phyloP scores from a whole-genome alignment of 345 rosid genomes.

The Leavenworthia alabamica region DNA sequence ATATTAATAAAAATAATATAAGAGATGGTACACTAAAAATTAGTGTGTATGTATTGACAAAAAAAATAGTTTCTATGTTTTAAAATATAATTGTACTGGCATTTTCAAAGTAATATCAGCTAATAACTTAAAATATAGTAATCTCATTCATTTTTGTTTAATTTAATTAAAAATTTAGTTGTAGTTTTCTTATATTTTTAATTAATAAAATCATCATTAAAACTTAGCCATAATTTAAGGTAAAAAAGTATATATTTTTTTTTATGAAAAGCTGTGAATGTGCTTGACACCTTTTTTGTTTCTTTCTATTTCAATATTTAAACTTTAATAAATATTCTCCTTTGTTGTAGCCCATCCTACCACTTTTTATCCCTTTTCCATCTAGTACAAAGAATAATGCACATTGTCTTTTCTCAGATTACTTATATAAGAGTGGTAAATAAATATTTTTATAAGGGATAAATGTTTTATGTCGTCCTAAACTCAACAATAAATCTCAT shows the following conservation, averaged over 20 bases:
- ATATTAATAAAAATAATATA: too few species aligned
- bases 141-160: not conserved
- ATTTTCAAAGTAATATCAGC: not conserved
- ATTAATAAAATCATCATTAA: not conserved
- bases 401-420: constrained; percentile 11
- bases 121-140: not conserved
- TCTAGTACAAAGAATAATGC: constrained; percentile 28
- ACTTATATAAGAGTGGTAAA: not conserved
- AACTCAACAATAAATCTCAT: too few species aligned
- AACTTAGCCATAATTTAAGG: constrained; percentile 1
- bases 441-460: not conserved
- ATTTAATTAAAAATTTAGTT: too few species aligned
- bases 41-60: too few species aligned
- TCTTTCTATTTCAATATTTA: constrained; percentile 21
- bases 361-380: constrained; percentile 18
- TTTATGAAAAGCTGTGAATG: constrained; percentile 1
- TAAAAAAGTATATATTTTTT: too few species aligned
- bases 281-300: constrained; percentile 25
- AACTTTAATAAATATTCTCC: constrained; percentile 17
- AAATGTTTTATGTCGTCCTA: too few species aligned
- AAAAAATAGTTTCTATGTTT: too few species aligned
- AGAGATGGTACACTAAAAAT: too few species aligned
- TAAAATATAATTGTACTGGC: not conserved
- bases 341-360: constrained; percentile 21
- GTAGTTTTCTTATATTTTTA: not conserved